Percentiles rank a stretch among this genome's conserved stretches.
phyloP scores from a whole-genome alignment of 306 rosid species.

The Fragaria nilgerrensis region DNA sequence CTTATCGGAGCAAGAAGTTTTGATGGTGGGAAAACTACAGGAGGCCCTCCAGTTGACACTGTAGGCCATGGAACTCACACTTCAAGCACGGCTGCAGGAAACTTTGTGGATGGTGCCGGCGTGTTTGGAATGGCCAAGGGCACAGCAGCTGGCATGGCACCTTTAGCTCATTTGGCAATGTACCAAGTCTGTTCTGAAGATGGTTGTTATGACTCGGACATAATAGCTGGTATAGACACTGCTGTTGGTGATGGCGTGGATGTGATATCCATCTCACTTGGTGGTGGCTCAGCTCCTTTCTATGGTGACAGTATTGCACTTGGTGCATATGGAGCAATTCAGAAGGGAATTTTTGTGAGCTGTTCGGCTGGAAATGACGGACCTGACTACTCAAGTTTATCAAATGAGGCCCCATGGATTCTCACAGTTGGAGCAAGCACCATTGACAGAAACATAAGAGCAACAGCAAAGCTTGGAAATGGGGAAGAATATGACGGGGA shows the following conservation, averaged over 20 bases:
- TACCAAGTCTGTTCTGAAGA: slow-evolving; percentile 23
- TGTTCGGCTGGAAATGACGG: slow-evolving; percentile 65
- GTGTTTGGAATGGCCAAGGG: slow-evolving; percentile 70
- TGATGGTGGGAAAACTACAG: background rate
- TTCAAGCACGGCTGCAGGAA: slow-evolving; percentile 60
- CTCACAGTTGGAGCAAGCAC: slow-evolving; percentile 48
- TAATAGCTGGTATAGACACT: slow-evolving; percentile 30
- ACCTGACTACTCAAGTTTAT: slow-evolving; percentile 37
- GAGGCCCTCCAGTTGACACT: slow-evolving; percentile 44
- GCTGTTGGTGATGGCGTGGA: slow-evolving; percentile 55
- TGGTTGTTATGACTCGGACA: slow-evolving; percentile 23
- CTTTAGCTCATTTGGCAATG: slow-evolving; percentile 63
- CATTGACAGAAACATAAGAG: slow-evolving; percentile 46
- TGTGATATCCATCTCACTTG: slow-evolving; percentile 61
- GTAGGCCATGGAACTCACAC: slow-evolving; percentile 79
- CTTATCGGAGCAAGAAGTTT: slow-evolving; percentile 67
- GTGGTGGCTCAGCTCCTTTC: slow-evolving; percentile 30
- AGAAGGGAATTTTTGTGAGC: slow-evolving; percentile 71
- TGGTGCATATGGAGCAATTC: slow-evolving; percentile 63
- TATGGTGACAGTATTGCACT: slow-evolving; percentile 50
- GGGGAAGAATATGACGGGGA: slow-evolving; percentile 37
- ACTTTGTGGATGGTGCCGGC: slow-evolving; percentile 41
- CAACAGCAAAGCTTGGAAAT: slow-evolving; percentile 42
- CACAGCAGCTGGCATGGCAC: slow-evolving; percentile 72
- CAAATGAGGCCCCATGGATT: slow-evolving; percentile 78